Evolutionary conservation across 2,329 filamentous ascomycete genomes (phyloP), one percentile per base, ranked within the genome.

Genomic region (Chrysoporthe cubensis): DNA sequence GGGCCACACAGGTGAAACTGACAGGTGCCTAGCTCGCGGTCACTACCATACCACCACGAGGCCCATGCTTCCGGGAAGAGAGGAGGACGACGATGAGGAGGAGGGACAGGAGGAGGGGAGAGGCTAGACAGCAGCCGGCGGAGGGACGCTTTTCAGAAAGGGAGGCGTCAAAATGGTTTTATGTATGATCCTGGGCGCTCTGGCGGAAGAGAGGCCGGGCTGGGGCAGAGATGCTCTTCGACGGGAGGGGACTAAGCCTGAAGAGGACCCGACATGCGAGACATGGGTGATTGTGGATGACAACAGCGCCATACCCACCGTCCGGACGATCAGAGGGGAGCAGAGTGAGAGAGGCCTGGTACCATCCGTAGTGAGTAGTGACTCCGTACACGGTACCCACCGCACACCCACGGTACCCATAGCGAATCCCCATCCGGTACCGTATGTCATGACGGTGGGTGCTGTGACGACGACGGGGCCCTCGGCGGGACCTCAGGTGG

Each of bases 241-340:
- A 57, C n/a, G 57, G 75, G 74, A 72, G 70, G 71, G 71, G 70
- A 74, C 79, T 80, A 80, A 76, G 74, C 78, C 77, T 71, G 73
- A 80, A 79, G 73, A 72, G 76, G 78, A 72, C 73, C 74, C 73
- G 73, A 74, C 73, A 78, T 76, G 78, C 76, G 77, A 80, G 71
- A 74, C 75, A 77, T 75, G 74, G 71, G 74, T 76, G 26, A 75
- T 18, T 60, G 57, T 74, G 77, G 75, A 76, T 78, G 73, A 72
- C 73, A 76, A 62, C 43, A 65, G 40, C 58, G 62, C 43, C 16
- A 37, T 63, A 37, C 26, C 44, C 61, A 54, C 72, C 72, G 72
- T 71, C 71, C 71, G 73, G 72, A 71, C 72, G 73, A 75, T 74
- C 72, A 76, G 50, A 34, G 26, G 13, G 7, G 18, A 13, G n/a